Base-by-base conservation (phyloP, 2,329 filamentous ascomycete genomes). In the Claviceps paspali region DNA sequence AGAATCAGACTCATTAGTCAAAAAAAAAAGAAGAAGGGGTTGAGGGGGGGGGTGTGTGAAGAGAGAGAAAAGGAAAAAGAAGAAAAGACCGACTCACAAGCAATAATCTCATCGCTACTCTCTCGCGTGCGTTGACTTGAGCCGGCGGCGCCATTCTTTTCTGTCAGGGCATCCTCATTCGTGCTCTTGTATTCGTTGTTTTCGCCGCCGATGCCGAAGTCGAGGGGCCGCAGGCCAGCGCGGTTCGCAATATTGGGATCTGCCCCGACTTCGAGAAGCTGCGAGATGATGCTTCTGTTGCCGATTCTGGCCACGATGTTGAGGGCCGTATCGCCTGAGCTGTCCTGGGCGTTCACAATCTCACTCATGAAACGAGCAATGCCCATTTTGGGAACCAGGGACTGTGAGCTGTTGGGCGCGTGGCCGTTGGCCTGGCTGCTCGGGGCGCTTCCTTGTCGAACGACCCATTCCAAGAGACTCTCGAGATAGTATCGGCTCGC, bases 401-500 rank as follows among this genome's bases (percentile, higher is more conserved):
- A 49, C 28, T 63, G 62, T 9, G 64, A 64, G 43, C 58, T 63
- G 45, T 48, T 61, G n/a, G 53, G 48, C 9, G 37, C 43, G 33
- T 49, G 51, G 18, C 53, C 54, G 27, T 59, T 60, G 37, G 51
- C 53, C 47, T 71, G 70, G 48, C 65, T 72, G 44, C 63, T 73
- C 18, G 72, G 67, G 5, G 67, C 68, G 39, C 78, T 80, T 4
- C 82, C 82, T 54, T 92, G 85, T 26, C 87, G 78, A 2, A 96
- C 87, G 10, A 96, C 82, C 65, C 92, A 96, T 53, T 95, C 88
- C 1, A 98, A 67, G 9, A 98, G 68, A 21, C 85, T 88, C 59
- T 98, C 91, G 2, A 98, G 73, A 50, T 98, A 98, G 55, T 96
- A 95, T 46, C 88, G 83, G 54, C 86, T 93, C 17, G 91, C 88